Evolutionary conservation across 495 filamentous ascomycete genomes (phyloP), one percentile per base, ranked within the genome.

Genomic region (Staphylotrichum tortipilum): DNA sequence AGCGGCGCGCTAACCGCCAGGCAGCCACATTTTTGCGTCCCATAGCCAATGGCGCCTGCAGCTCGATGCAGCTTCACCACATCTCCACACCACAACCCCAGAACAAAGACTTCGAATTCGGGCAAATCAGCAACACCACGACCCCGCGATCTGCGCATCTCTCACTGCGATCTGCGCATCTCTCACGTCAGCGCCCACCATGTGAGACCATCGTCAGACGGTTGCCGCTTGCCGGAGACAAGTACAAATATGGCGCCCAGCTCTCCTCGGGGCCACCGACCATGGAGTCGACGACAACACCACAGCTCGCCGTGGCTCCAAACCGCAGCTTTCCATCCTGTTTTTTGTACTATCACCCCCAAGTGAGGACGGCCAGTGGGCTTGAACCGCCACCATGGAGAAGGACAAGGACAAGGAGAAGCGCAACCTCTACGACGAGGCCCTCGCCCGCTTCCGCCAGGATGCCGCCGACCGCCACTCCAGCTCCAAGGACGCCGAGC

Each of bases 401-500:
- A 43, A 30, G 28, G 26, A 44, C 2, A 17, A 12, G 14, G 23
- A 36, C 21, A 35, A 42, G 9, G 41, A 31, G 7, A 44, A 44
- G 14, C 48, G 42, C 24, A 56, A 50, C 21, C 51, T 60, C 1
- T 60, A 60, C 51, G 46, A 54, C 14, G 58, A 54, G 14, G 58
- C 54, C 3, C 22, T 61, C 3, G 37, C 19, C n/a, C 39, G 49
- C 22, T 61, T 61, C 55, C 48, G 38, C 31, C 44, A 57, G 38
- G 34, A 39, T 1, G 48, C 49, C 14, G 15, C 14, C 12, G 51
- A 52, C 21, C 21, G 18, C 10, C 49, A 61, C 24, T 41, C 34
- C 11, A 42, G 51, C 21, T 26, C 46, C 19, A 62, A 62, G 42
- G 56, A 59, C 14, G n/a, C 19, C 1, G 47, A 54, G 9, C 9